These are phyloP conservation scores for Naganishia sp. DNA, from an alignment of 1,284 basidiomycete genomes.

Conservation along the genomic window DNA sequence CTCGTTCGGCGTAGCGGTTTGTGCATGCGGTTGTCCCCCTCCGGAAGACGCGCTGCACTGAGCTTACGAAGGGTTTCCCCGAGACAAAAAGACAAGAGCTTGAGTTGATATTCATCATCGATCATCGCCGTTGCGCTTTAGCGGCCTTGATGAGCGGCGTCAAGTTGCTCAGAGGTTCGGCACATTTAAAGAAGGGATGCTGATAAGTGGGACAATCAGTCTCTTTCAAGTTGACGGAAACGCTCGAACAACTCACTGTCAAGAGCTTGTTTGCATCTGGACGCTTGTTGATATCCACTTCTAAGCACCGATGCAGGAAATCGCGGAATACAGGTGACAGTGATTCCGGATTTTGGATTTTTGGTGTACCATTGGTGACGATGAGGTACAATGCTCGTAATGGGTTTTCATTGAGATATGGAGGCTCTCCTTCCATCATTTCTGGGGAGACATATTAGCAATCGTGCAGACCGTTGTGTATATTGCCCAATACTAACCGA, in stretches of 20 bases:
- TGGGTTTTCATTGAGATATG: slow-evolving; percentile 96
- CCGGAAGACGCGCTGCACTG: too few relatives aligned
- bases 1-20: too few relatives aligned
- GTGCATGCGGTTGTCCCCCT: too few relatives aligned
- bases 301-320: slow-evolving; percentile 84
- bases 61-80: too few relatives aligned
- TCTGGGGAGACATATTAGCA: slow-evolving; percentile 58
- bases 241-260: slow-evolving; percentile 60
- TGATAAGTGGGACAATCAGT: slow-evolving; percentile 43
- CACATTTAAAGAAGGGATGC: slow-evolving; percentile 86
- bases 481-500: slow-evolving; percentile 62
- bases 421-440: slow-evolving; percentile 99
- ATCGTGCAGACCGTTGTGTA: background rate
- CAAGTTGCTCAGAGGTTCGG: slow-evolving; percentile 82
- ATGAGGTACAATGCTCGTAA: slow-evolving; percentile 94
- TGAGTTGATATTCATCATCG: background rate
- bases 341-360: slow-evolving; percentile 92
- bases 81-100: too few relatives aligned
- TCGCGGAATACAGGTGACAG: slow-evolving; percentile 84
- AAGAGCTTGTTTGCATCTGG: slow-evolving; percentile 83
- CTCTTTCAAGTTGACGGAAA: slow-evolving; percentile 10
- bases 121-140: slow-evolving; percentile 20
- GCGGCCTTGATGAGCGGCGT: slow-evolving; percentile 92
- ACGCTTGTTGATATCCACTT: slow-evolving; percentile 91
- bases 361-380: slow-evolving; percentile 96